These are phyloP conservation scores for Endocalyx cinctus DNA, from an alignment of 2,329 filamentous ascomycete species.

Conservation along the genomic window DNA sequence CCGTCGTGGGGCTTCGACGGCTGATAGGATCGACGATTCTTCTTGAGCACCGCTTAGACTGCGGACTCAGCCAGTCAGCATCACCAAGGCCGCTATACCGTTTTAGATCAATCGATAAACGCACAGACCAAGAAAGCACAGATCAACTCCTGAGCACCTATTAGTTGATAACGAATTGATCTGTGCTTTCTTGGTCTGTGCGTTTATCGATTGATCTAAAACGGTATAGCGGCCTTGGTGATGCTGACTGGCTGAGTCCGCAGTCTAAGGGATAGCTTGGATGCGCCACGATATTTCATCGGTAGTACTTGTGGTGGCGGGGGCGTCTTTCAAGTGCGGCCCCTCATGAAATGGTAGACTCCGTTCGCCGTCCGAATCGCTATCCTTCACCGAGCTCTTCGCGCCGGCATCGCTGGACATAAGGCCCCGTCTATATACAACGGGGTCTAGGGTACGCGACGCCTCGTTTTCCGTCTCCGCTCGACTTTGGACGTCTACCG, in stretches of 20 bases:
- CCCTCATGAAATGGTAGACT: too few species aligned
- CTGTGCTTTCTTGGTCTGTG: too few species aligned
- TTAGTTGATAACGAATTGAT: too few species aligned
- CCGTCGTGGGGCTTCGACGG: slow-evolving; percentile 88
- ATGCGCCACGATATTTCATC: too few species aligned
- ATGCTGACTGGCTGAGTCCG: too few species aligned
- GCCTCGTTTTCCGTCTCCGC: slow-evolving; percentile 62
- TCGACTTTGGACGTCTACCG: slow-evolving; percentile 62
- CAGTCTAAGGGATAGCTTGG: too few species aligned
- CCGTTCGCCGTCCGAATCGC: slow-evolving; percentile 57
- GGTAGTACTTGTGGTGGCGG: slow-evolving; percentile 50
- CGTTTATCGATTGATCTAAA: too few species aligned
- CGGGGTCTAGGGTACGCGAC: slow-evolving; percentile 56
- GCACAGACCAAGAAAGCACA: slow-evolving; percentile 47
- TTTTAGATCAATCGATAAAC: slow-evolving; percentile 51
- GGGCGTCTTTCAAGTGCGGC: slow-evolving; percentile 44
- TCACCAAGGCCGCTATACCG: slow-evolving; percentile 93
- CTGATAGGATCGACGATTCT: slow-evolving; percentile 90
- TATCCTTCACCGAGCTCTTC: slow-evolving; percentile 52
- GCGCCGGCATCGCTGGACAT: slow-evolving; percentile 47
- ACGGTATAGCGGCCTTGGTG: too few species aligned
- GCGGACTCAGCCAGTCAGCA: slow-evolving; percentile 90
- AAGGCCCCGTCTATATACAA: slow-evolving; percentile 45
- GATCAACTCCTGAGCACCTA: slow-evolving; percentile 47
- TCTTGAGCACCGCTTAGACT: too few species aligned